Evolutionary conservation across 257 asterid species (phyloP).

Genomic region (Ophiorrhiza pumila): DNA sequence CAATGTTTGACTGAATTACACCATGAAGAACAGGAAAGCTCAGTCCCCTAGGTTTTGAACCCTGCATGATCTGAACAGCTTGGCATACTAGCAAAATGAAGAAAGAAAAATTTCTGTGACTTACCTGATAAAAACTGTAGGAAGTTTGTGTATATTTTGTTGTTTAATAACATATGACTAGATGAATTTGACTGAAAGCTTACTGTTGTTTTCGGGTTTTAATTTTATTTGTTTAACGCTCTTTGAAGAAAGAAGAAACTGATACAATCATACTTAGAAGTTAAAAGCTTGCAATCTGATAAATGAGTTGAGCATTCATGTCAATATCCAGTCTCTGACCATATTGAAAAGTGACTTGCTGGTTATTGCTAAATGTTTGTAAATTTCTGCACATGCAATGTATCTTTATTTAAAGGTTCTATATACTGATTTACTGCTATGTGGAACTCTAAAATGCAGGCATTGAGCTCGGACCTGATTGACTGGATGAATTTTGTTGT

Average conservation of each 20-base stretch:
- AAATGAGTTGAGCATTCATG: neutral
- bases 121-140: neutral
- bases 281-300: neutral
- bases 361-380: neutral
- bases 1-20: neutral
- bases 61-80: neutral
- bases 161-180: neutral
- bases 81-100: neutral
- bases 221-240: neutral
- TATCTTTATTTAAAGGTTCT: neutral
- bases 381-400: neutral
- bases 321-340: neutral
- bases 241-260: neutral
- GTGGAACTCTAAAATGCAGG: slow-evolving; percentile 42
- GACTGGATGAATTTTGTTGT: slow-evolving; percentile 85
- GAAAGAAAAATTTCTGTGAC: neutral
- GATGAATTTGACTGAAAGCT: neutral
- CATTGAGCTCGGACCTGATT: slow-evolving; percentile 36
- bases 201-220: neutral
- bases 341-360: neutral
- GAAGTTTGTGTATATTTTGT: neutral
- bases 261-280: neutral
- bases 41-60: neutral
- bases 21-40: neutral
- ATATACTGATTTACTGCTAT: neutral